Conservation (phyloP, 768 basidiomycete genomes). For the Nidularia sp. region DNA sequence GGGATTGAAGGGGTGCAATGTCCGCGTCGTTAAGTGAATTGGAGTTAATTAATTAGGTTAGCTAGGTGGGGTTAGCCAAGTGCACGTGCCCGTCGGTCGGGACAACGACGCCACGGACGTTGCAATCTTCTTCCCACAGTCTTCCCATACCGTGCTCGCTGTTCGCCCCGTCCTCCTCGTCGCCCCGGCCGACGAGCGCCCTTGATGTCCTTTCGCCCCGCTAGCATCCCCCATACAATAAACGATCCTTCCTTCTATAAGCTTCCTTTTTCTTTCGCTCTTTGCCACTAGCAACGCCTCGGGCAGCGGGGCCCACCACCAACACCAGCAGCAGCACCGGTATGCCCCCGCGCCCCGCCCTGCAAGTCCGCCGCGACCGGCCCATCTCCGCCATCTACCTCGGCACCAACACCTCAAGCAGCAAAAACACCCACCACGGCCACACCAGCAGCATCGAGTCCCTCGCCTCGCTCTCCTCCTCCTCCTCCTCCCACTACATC, state of each 20-base stretch:
- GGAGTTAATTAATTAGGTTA: too few relatives aligned
- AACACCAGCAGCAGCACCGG: too few relatives aligned
- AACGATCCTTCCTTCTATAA: too few relatives aligned
- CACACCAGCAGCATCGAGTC: neutral
- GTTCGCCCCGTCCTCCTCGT: neutral
- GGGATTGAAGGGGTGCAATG: too few relatives aligned
- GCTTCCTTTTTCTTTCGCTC: too few relatives aligned
- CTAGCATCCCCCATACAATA: neutral
- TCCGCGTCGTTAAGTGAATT: too few relatives aligned
- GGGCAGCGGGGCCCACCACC: too few relatives aligned
- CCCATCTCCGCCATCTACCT: constrained; percentile 41
- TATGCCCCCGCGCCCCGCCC: constrained; percentile 34
- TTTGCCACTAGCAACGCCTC: too few relatives aligned
- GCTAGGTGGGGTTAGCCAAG: too few relatives aligned
- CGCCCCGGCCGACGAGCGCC: neutral
- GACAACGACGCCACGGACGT: neutral
- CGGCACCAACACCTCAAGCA: constrained; percentile 14
- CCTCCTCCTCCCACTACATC: constrained; percentile 15
- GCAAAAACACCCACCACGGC: too few relatives aligned
- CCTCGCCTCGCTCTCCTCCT: constrained; percentile 15
- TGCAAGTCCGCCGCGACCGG: constrained; percentile 25
- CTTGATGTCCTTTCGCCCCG: neutral
- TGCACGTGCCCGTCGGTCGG: neutral
- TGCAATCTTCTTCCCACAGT: neutral
- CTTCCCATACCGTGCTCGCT: neutral